A percentile compares a stretch with the other conserved stretches of the same genome.
These are phyloP conservation scores for Lasiosphaeria ovina DNA, from an alignment of 495 filamentous ascomycete genomes.

Conservation along the genomic window DNA sequence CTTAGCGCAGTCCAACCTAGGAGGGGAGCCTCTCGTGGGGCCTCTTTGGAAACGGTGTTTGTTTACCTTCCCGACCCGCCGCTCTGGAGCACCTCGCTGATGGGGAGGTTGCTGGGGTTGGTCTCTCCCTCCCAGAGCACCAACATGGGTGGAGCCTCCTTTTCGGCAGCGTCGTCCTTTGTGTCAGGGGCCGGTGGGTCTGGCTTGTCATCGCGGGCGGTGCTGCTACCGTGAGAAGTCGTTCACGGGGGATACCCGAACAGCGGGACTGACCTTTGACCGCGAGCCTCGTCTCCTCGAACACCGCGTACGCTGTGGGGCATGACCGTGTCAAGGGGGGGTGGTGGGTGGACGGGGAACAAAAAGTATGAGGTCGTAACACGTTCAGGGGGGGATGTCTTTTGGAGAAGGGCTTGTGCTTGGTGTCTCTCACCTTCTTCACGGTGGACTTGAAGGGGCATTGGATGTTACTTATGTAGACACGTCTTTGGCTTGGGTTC, in stretches of 20 bases:
- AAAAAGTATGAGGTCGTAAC: not conserved
- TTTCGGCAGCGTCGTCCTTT: not conserved
- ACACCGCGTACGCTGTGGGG: constrained; percentile 21
- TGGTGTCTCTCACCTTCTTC: not conserved
- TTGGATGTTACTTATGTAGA: not conserved
- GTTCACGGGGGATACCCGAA: not conserved
- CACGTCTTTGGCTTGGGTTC: not conserved
- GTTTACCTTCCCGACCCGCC: constrained; percentile 7
- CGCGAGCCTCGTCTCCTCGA: constrained; percentile 1
- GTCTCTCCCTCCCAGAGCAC: constrained; percentile 37
- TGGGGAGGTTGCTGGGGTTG: constrained; percentile 36
- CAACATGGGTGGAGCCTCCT: constrained; percentile 33
- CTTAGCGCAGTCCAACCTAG: not conserved
- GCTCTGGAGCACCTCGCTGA: constrained; percentile 33
- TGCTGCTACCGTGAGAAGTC: constrained; percentile 12
- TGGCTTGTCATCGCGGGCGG: constrained; percentile 1
- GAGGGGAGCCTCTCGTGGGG: not conserved
- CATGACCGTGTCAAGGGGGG: constrained; percentile 11
- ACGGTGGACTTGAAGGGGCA: not conserved
- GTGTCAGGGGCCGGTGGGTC: constrained; percentile 2
- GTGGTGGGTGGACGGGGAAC: not conserved
- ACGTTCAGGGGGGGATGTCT: too few relatives aligned
- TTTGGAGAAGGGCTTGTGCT: not conserved
- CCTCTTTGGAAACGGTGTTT: not conserved
- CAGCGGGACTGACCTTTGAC: constrained; percentile 16